Conservation (phyloP, 148 eudicot genomes). For the Amaranthus palmeri region DNA sequence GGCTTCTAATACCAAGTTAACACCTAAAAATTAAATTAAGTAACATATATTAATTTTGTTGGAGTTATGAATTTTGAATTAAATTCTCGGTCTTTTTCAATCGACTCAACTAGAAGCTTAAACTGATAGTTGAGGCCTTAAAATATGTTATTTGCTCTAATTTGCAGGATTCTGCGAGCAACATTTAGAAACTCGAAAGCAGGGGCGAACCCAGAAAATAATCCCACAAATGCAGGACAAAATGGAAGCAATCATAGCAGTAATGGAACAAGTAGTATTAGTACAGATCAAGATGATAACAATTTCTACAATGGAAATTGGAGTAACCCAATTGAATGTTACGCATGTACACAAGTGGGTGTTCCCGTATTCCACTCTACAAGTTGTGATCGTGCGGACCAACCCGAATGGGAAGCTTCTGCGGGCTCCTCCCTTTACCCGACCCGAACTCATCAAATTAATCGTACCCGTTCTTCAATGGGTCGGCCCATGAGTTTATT, state of each 20-base stretch:
- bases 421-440: constrained; percentile 85
- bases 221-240: background rate
- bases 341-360: constrained; percentile 88
- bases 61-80: too few relatives aligned
- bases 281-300: background rate
- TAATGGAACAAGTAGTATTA: background rate
- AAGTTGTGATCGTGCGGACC: constrained; percentile 72
- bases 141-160: background rate
- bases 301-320: background rate
- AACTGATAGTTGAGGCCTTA: background rate
- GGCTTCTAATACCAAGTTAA: too few relatives aligned
- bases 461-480: background rate
- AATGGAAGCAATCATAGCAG: background rate
- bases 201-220: background rate
- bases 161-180: constrained; percentile 1
- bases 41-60: too few relatives aligned
- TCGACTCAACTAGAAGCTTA: background rate
- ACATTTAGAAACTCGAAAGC: background rate
- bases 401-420: constrained; percentile 80
- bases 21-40: too few relatives aligned
- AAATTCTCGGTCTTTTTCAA: background rate
- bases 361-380: constrained; percentile 92
- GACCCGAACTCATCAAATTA: constrained; percentile 17
- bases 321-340: constrained; percentile 49
- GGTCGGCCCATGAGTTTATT: constrained; percentile 16